Evolutionary conservation across 179 eudicot genomes (phyloP).

Genomic region (Camellia oleifera): DNA sequence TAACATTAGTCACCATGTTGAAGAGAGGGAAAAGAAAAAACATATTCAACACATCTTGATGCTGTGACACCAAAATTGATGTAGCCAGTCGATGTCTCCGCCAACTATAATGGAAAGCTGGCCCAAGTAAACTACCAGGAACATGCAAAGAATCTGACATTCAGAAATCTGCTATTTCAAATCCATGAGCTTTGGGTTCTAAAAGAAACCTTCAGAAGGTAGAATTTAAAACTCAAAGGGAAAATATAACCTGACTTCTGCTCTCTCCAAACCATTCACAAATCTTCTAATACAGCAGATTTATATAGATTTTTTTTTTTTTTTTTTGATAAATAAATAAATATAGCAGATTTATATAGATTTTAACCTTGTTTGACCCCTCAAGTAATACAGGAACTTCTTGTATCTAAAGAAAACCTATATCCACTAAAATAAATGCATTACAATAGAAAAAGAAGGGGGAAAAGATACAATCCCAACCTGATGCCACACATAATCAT

Average conservation of each 20-base stretch:
- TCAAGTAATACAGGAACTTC: background rate
- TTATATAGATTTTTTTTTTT: background rate
- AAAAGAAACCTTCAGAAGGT: background rate
- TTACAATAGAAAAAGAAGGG: background rate
- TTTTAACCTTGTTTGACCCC: background rate
- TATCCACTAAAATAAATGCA: background rate
- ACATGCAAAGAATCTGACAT: too few relatives aligned
- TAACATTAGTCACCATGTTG: background rate
- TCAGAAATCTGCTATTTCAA: background rate
- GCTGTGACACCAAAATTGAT: background rate
- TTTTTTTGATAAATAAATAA: too few relatives aligned
- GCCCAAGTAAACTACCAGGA: background rate
- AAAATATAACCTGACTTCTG: background rate
- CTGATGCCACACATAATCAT: slow-evolving; percentile 1
- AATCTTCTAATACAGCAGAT: background rate
- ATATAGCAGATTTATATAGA: background rate
- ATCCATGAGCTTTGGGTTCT: background rate
- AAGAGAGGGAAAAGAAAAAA: background rate
- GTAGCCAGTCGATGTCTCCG: background rate
- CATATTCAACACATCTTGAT: background rate
- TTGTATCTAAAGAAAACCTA: background rate
- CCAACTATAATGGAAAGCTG: background rate
- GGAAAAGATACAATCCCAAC: background rate
- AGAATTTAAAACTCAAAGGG: background rate
- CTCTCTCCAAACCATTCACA: background rate